phyloP scores from a whole-genome alignment of 768 basidiomycete genomes.

The Russula griseocarnosa region DNA sequence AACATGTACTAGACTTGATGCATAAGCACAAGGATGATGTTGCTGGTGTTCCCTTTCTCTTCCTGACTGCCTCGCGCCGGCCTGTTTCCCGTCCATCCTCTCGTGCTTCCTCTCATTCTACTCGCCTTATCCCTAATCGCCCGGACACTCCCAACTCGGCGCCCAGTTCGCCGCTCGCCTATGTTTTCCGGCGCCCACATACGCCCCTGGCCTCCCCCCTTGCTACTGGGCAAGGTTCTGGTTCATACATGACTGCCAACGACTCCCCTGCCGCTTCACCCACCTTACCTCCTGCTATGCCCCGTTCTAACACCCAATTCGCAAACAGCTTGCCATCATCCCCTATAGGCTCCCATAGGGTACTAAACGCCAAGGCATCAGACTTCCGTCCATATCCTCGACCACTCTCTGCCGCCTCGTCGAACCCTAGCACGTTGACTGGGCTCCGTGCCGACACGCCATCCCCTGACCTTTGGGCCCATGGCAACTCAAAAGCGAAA shows the following conservation, averaged over 20 bases:
- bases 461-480: slow-evolving; percentile 89
- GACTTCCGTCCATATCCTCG: slow-evolving; percentile 85
- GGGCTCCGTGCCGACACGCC: slow-evolving; percentile 67
- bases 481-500: slow-evolving; percentile 59
- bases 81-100: slow-evolving; percentile 80
- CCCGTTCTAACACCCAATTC: slow-evolving; percentile 56
- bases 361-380: slow-evolving; percentile 84
- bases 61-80: slow-evolving; percentile 73
- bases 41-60: slow-evolving; percentile 76
- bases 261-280: slow-evolving; percentile 64
- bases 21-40: slow-evolving; percentile 89
- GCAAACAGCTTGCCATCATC: slow-evolving; percentile 82
- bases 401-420: slow-evolving; percentile 71
- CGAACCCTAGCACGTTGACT: slow-evolving; percentile 50
- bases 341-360: slow-evolving; percentile 77
- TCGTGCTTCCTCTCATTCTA: slow-evolving; percentile 67
- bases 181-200: slow-evolving; percentile 73
- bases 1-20: slow-evolving; percentile 90
- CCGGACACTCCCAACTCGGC: slow-evolving; percentile 75
- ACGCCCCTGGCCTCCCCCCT: slow-evolving; percentile 76
- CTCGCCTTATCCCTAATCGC: slow-evolving; percentile 54
- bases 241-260: slow-evolving; percentile 53
- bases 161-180: slow-evolving; percentile 71
- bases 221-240: slow-evolving; percentile 47
- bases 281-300: slow-evolving; percentile 52